Conservation (phyloP, 2,329 filamentous ascomycete species). For the Colletotrichum melonis region DNA sequence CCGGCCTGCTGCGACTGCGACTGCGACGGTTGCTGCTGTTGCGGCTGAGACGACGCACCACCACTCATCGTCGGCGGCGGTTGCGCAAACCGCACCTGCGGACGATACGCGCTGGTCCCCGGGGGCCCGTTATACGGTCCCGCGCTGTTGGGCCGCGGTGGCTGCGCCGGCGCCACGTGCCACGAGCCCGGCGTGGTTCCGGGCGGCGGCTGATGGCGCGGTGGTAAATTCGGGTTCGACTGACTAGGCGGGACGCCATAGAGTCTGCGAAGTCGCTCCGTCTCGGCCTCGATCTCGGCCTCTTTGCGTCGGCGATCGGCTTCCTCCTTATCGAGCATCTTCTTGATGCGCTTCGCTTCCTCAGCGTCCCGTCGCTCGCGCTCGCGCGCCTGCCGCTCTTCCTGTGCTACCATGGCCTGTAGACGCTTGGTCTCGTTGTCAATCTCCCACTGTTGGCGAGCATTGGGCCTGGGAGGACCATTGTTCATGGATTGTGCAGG, state of each 20-base stretch:
- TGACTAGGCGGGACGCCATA: slow-evolving; percentile 66
- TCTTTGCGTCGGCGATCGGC: slow-evolving; percentile 67
- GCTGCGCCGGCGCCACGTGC: slow-evolving; percentile 34
- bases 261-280: slow-evolving; percentile 77
- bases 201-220: slow-evolving; percentile 34
- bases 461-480: slow-evolving; percentile 42
- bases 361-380: slow-evolving; percentile 60
- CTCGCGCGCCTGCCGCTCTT: slow-evolving; percentile 65
- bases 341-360: slow-evolving; percentile 67
- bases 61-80: slow-evolving; percentile 24
- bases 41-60: not conserved
- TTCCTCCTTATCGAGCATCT: slow-evolving; percentile 75
- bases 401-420: slow-evolving; percentile 61
- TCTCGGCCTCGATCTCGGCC: slow-evolving; percentile 79
- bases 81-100: slow-evolving; percentile 39
- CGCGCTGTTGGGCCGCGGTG: slow-evolving; percentile 31
- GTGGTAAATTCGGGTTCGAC: slow-evolving; percentile 49
- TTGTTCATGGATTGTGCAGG: slow-evolving; percentile 40
- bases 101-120: slow-evolving; percentile 33
- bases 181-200: slow-evolving; percentile 9
- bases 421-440: slow-evolving; percentile 85
- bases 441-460: slow-evolving; percentile 55
- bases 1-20: slow-evolving; percentile 38
- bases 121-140: slow-evolving; percentile 27
- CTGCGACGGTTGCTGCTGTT: slow-evolving; percentile 37